A percentile compares a stretch with the other conserved stretches of the same genome.
These are phyloP conservation scores for Calonectria multiphialidica DNA, from an alignment of 2,329 filamentous ascomycete species.

Conservation along the genomic window DNA sequence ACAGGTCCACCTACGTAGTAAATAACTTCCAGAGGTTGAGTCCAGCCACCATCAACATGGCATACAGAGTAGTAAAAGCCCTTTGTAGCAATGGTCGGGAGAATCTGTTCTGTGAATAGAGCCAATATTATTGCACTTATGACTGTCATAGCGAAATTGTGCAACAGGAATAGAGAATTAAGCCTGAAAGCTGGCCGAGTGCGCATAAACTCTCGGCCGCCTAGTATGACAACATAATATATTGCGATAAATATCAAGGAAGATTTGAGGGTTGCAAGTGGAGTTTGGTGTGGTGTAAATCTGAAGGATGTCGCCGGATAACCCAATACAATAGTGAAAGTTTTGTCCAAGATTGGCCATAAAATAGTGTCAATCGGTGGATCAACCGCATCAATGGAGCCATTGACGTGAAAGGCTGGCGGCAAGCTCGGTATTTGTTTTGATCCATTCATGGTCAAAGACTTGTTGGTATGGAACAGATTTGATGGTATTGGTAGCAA, in stretches of 20 bases:
- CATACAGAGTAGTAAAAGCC: neutral
- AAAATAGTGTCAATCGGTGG: neutral
- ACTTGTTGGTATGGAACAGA: neutral
- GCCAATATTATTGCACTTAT: neutral
- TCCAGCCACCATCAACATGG: neutral
- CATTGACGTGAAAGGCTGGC: neutral
- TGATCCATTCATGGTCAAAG: neutral
- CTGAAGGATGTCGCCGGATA: neutral
- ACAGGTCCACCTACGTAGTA: neutral
- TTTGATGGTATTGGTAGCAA: neutral
- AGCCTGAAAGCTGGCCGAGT: neutral
- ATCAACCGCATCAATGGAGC: neutral
- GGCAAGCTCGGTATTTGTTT: neutral
- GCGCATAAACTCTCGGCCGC: neutral
- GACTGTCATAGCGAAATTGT: neutral
- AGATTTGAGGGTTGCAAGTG: neutral
- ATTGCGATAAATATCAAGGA: neutral
- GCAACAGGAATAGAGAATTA: neutral
- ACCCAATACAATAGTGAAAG: neutral
- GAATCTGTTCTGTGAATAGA: neutral
- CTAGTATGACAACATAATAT: neutral
- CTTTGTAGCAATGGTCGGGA: neutral
- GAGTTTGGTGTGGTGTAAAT: neutral
- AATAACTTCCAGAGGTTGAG: neutral
- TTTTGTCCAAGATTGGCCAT: neutral